Evolutionary conservation across 2,329 filamentous ascomycete species (phyloP).

Genomic region (Penicillium sp.): DNA sequence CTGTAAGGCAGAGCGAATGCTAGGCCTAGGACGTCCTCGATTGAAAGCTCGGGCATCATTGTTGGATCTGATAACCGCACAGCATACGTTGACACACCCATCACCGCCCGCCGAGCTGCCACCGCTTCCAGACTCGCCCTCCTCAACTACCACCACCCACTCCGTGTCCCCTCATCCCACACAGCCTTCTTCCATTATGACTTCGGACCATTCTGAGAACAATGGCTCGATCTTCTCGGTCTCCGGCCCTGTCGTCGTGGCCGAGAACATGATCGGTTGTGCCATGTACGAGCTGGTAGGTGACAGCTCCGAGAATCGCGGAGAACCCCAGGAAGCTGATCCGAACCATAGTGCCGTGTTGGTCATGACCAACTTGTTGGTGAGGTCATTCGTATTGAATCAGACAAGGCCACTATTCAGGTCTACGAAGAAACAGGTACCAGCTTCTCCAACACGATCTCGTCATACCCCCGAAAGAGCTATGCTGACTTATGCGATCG

Average conservation of each 20-base stretch:
- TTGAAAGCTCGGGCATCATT: slow-evolving; percentile 59
- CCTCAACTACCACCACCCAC: slow-evolving; percentile 35
- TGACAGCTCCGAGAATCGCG: slow-evolving; percentile 17
- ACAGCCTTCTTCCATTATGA: slow-evolving; percentile 38
- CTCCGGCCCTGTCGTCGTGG: slow-evolving; percentile 85
- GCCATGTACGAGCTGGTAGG: slow-evolving; percentile 98
- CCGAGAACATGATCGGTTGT: slow-evolving; percentile 97
- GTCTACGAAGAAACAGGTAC: slow-evolving; percentile 97
- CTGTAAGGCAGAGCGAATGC: slow-evolving; percentile 43
- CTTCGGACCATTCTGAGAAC: slow-evolving; percentile 50
- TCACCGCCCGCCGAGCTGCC: slow-evolving; percentile 41
- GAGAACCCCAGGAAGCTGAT: slow-evolving; percentile 7
- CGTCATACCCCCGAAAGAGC: slow-evolving; percentile 5
- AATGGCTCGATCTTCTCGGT: slow-evolving; percentile 68
- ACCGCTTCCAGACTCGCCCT: slow-evolving; percentile 46
- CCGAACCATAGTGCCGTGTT: slow-evolving; percentile 67
- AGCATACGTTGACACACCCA: slow-evolving; percentile 24
- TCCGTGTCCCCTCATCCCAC: slow-evolving; percentile 26
- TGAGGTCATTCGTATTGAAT: slow-evolving; percentile 96
- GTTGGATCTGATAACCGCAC: slow-evolving; percentile 54
- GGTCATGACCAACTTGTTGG: slow-evolving; percentile 88
- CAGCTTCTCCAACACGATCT: slow-evolving; percentile 12
- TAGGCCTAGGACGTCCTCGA: slow-evolving; percentile 55
- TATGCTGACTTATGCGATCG: slow-evolving; percentile 10
- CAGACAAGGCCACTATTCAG: slow-evolving; percentile 93